phyloP scores from a whole-genome alignment of 228 moss, liverwort and hornwort genomes.

The Sphagnum magellanicum region DNA sequence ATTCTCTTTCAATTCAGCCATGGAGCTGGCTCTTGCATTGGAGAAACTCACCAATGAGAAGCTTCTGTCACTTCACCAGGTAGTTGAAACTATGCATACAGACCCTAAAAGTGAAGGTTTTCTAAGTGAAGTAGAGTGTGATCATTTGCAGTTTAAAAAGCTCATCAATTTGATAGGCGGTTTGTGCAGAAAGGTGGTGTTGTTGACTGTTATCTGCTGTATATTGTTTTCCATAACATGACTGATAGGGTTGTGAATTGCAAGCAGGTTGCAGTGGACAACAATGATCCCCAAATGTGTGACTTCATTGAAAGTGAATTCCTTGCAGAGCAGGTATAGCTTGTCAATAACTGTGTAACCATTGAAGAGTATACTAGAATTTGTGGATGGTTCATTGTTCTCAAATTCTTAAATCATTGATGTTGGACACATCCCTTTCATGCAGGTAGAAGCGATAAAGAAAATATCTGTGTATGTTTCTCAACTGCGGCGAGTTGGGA shows the following conservation, averaged over 20 bases:
- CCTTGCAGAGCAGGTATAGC: slow-evolving; percentile 65
- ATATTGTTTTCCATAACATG: background rate
- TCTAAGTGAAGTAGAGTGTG: background rate
- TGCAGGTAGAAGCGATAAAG: slow-evolving; percentile 75
- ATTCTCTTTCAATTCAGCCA: slow-evolving; percentile 34
- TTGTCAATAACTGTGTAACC: slow-evolving; percentile 54
- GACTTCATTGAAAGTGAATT: slow-evolving; percentile 74
- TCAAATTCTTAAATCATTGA: background rate
- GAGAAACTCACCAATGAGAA: slow-evolving; percentile 96
- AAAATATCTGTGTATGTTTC: slow-evolving; percentile 67
- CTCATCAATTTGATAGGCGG: background rate
- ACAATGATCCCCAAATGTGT: slow-evolving; percentile 65
- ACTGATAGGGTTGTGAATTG: background rate
- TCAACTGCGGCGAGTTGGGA: slow-evolving; percentile 84
- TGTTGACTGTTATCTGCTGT: background rate
- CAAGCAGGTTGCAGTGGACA: slow-evolving; percentile 58
- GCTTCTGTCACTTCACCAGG: slow-evolving; percentile 70
- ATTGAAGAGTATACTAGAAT: slow-evolving; percentile 15
- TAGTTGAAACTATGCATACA: background rate
- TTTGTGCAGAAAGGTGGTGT: background rate
- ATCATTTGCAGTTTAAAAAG: background rate
- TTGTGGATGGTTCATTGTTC: background rate
- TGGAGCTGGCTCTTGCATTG: slow-evolving; percentile 77
- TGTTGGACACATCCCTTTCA: background rate
- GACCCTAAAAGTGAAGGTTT: background rate